Base-by-base conservation (phyloP, 1,284 basidiomycete genomes). In the Apiotrichum mycotoxinovorans region DNA sequence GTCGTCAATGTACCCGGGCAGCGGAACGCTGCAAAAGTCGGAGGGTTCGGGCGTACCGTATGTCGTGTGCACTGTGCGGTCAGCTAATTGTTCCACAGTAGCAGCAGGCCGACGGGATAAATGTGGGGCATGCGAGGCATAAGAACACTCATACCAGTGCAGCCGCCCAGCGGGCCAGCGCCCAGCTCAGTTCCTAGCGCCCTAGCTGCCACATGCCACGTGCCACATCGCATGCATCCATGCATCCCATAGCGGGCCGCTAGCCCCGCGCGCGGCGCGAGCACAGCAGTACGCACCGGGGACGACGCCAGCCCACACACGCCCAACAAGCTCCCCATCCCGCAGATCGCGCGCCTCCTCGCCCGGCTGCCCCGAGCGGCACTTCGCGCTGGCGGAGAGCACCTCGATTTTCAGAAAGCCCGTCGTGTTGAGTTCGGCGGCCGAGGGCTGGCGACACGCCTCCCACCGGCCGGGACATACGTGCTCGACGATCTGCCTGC, bases 371-470 rank as follows among this genome's bases (percentile, higher is more conserved):
- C 63, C 63, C 3, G 51, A 37, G n/a, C 68, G 68, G 35, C 47
- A 42, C 27, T 48, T 43, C 2, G 42, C 42, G 42, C 42, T 70
- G 2, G 69, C 70, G 26, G 55, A 57, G 38, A 66, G 59, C 15
- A 71, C 57, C 17, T 62, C 54, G 27, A 72, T 50, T 41, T 67
- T 61, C 14, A 71, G 43, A 20, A 72, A 65, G 8, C 66, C 69
- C 22, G 69, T 71, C 7, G 60, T 62, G 33, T 63, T 56, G 51
- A 62, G 55, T 50, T 72, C 68, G 34, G 59, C 61, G 10, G 46
- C 22, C 33, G 60, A 57, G 5, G 67, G 66, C 58, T 60, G 44
- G 1, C 68, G 52, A 38, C 63, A 63, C 12, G 53, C 38, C 4
- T 66, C 62, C 64, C 65, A 70, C 1, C 68, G 60, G 3, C 62